Conservation (phyloP, 2,329 filamentous ascomycete species). For the Alternaria brassicicola region DNA sequence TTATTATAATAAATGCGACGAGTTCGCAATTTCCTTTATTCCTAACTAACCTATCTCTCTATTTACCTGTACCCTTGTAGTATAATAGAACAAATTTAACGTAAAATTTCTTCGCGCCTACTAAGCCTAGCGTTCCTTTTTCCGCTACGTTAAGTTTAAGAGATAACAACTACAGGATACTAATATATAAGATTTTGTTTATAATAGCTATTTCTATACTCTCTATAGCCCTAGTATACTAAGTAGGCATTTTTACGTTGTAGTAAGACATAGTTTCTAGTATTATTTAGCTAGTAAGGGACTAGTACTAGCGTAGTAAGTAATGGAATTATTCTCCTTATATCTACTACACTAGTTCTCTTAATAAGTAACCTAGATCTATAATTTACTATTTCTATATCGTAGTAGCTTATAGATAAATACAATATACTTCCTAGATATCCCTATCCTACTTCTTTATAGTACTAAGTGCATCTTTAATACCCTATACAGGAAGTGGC, state of each 20-base stretch:
- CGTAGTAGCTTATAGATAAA: not conserved
- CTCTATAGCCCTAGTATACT: constrained; percentile 8
- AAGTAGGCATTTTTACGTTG: not conserved
- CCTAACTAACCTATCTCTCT: constrained; percentile 11
- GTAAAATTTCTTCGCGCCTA: constrained; percentile 9
- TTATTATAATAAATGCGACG: constrained; percentile 1
- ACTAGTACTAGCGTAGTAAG: not conserved
- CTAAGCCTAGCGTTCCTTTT: constrained; percentile 7
- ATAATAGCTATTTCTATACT: constrained; percentile 5
- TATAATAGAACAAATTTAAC: constrained; percentile 14
- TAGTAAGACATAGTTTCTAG: constrained; percentile 5
- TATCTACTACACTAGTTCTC: not conserved
- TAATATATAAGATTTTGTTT: constrained; percentile 3
- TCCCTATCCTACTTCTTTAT: not conserved
- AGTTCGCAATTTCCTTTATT: constrained; percentile 8
- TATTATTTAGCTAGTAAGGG: constrained; percentile 4
- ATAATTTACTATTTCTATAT: not conserved
- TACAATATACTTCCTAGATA: not conserved
- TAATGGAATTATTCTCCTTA: not conserved
- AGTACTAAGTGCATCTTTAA: not conserved
- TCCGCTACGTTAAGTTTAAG: constrained; percentile 4
- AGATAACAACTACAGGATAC: not conserved
- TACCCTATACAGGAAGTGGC: not conserved
- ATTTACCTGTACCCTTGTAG: constrained; percentile 9
- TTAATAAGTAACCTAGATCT: not conserved